Conservation (phyloP, 192 early-diverging fungal genomes). For the Umbelopsis ramanniana region DNA sequence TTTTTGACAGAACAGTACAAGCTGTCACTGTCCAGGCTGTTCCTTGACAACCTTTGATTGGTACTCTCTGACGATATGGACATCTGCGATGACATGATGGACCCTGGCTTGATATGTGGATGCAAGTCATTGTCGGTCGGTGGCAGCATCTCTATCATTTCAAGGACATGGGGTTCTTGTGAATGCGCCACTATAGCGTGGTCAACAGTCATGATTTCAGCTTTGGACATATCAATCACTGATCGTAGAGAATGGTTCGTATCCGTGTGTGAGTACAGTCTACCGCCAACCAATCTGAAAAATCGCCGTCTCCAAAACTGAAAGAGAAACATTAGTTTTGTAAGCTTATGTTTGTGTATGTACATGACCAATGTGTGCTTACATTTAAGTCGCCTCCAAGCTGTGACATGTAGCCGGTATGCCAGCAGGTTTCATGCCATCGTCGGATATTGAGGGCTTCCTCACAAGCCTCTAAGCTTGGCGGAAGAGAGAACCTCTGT, state of each 20-base stretch:
- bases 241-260: conserved; percentile 14
- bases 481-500: conserved; percentile 25
- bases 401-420: conserved; percentile 35
- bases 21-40: conserved; percentile 15
- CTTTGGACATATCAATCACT: conserved; percentile 34
- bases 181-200: conserved; percentile 7
- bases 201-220: conserved; percentile 21
- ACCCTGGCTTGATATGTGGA: not conserved
- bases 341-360: not conserved
- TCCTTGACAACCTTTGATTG: not conserved
- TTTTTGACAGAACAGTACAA: conserved; percentile 26
- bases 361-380: not conserved
- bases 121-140: not conserved
- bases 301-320: conserved; percentile 34
- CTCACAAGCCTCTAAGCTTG: conserved; percentile 30
- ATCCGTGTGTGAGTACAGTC: conserved; percentile 27
- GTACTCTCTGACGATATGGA: conserved; percentile 6
- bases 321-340: not conserved
- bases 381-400: conserved; percentile 38
- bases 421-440: conserved; percentile 31
- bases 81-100: conserved; percentile 4
- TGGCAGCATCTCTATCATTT: conserved; percentile 8
- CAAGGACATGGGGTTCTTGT: not conserved
- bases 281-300: conserved; percentile 29
- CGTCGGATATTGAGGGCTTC: conserved; percentile 26